Conservation (phyloP, 768 basidiomycete genomes). For the Russula sp. region DNA sequence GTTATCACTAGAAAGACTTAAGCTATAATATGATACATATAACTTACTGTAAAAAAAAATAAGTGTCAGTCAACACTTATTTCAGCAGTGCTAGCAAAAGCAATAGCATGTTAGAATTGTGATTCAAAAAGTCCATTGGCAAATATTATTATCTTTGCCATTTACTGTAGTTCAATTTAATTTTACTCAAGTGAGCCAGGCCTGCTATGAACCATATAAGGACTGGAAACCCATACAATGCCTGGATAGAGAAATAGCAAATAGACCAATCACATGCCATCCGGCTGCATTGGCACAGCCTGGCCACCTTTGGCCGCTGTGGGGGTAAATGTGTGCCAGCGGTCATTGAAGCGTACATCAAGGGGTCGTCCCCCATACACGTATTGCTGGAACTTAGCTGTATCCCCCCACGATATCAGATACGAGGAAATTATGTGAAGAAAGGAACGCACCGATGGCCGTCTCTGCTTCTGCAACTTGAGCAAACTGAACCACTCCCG, state of each 20-base stretch:
- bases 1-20: no score
- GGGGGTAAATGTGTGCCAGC: conserved; percentile 91
- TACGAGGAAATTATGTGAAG: neutral
- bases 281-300: conserved; percentile 61
- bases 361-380: conserved; percentile 89
- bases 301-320: conserved; percentile 87
- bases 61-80: no score
- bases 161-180: no score
- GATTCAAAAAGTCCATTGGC: no score
- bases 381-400: conserved; percentile 91
- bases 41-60: no score
- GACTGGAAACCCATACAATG: no score
- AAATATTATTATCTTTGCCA: neutral
- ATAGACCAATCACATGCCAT: conserved; percentile 42
- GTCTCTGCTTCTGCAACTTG: conserved; percentile 88
- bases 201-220: no score
- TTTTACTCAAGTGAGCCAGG: no score
- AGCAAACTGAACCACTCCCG: conserved; percentile 93
- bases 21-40: no score
- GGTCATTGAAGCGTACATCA: conserved; percentile 91
- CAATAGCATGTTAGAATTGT: no score
- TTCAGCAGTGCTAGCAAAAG: no score
- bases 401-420: conserved; percentile 30
- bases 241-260: no score
- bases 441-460: conserved; percentile 65